Evolutionary conservation across 225 moss, liverwort and hornwort species (phyloP), one percentile per base, ranked within the genome.

Genomic region (Physcomitrium patens): DNA sequence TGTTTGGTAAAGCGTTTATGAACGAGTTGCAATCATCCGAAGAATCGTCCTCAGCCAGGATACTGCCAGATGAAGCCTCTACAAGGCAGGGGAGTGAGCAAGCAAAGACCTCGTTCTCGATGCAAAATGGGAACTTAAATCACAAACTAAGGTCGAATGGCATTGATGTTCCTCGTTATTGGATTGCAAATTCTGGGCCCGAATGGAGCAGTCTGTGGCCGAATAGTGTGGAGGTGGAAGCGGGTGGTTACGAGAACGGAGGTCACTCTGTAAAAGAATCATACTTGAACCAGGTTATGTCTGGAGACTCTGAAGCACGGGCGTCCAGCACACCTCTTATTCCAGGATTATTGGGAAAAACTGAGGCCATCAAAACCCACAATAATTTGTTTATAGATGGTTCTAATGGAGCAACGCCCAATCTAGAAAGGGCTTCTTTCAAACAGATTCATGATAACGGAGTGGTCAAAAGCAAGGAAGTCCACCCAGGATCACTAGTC

Each of bases 1-100:
- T 95, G 86, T 95, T 93, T 83, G 91, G 91, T 23, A 92, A 90
- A 80, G 91, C 93, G 46, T 96, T 96, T 62, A 92, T 96, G 96
- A 92, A 78, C 71, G 92, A 96, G 78, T 81, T 96, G 69, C 86
- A 91, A 61, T 86, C 96, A 3, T 79, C 88, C 1, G 91, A 94
- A 73, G 81, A 80, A 68, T 87, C 80, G 8, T 73, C 86, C 64
- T 82, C 88, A 69, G 76, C 69, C 65, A 83, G 77, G 44, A 78
- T 80, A 41, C 81, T 81, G 81, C 62, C 81, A 15, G 74, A 86
- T 64, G 87, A 87, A 69, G 72, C 24, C 66, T 61, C 68, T 47
- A 70, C 60, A n/a, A 81, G 75, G 50, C 77, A 75, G 41, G 85
- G 75, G 65, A 77, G 49, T 53, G 88, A 88, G 42, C 14, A n/a